Percentiles rank a stretch among this genome's conserved stretches.
Evolutionary conservation across 805 yeast species (phyloP).

Genomic region (Sungouiella blattae): DNA sequence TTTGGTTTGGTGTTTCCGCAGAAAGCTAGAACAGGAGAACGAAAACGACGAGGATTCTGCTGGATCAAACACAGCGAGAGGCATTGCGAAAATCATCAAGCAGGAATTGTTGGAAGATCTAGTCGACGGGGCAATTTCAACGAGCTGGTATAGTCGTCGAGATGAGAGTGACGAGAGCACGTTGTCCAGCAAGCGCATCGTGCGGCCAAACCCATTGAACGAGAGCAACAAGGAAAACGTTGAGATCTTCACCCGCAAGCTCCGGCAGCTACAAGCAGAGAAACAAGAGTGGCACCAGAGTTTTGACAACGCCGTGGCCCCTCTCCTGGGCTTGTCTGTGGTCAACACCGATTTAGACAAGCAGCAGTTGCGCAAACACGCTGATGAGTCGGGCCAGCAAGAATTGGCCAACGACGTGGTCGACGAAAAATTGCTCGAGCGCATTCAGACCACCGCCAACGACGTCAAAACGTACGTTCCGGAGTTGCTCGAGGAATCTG

Average conservation of each 20-base stretch:
- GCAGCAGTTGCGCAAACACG: no score
- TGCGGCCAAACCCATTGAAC: conserved; percentile 61
- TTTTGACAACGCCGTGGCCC: conserved; percentile 16
- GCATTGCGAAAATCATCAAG: conserved; percentile 60
- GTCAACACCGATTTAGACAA: background rate
- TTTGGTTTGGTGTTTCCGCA: conserved; percentile 62
- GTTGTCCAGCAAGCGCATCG: conserved; percentile 24
- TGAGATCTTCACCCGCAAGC: conserved; percentile 41
- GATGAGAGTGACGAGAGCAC: conserved; percentile 20
- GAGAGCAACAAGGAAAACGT: conserved; percentile 47
- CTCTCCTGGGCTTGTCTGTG: conserved; percentile 13
- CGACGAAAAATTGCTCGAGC: background rate
- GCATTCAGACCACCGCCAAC: conserved; percentile 4
- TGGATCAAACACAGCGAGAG: conserved; percentile 37
- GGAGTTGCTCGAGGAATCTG: conserved; percentile 20
- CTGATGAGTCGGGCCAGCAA: background rate
- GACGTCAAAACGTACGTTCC: conserved; percentile 14
- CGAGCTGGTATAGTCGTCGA: conserved; percentile 63
- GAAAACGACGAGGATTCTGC: conserved; percentile 8
- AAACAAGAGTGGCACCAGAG: conserved; percentile 45
- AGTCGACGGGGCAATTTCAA: conserved; percentile 53
- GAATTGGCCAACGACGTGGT: conserved; percentile 1
- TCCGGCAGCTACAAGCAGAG: conserved; percentile 43
- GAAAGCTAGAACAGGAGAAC: conserved; percentile 37
- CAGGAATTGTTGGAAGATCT: conserved; percentile 61